These are phyloP conservation scores for Dalechampia spathulata DNA, from an alignment of 441 rosid species.

Conservation along the genomic window DNA sequence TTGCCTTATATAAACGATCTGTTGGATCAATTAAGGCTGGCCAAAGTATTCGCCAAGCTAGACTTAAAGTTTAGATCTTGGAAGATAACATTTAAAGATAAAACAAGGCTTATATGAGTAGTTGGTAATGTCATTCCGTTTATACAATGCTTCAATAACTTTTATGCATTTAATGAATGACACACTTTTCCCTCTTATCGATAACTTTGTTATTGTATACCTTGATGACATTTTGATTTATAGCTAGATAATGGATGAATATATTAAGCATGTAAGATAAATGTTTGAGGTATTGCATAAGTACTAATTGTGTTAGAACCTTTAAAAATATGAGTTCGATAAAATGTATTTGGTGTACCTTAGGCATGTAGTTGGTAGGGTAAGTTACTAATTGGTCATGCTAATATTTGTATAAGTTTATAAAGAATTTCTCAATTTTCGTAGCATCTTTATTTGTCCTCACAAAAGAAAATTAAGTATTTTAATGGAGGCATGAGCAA, in stretches of 20 bases:
- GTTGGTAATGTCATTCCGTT: no score
- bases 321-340: no score
- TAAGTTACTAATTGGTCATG: no score
- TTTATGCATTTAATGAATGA: not conserved
- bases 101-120: not conserved
- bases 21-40: not conserved
- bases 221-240: constrained; percentile 4
- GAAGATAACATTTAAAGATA: not conserved
- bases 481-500: not conserved
- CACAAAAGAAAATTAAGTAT: not conserved
- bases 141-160: not conserved
- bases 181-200: not conserved
- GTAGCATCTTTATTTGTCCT: not conserved
- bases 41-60: not conserved
- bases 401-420: not conserved
- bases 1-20: not conserved
- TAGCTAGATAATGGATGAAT: not conserved
- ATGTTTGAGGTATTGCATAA: no score
- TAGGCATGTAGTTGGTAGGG: no score
- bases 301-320: no score
- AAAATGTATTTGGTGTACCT: no score
- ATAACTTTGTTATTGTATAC: not conserved
- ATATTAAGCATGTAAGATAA: no score
- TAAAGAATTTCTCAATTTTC: not conserved
- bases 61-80: not conserved